These are phyloP conservation scores for Annona squamosa DNA, from an alignment of 164 flowering plant genomes.

Conservation along the genomic window DNA sequence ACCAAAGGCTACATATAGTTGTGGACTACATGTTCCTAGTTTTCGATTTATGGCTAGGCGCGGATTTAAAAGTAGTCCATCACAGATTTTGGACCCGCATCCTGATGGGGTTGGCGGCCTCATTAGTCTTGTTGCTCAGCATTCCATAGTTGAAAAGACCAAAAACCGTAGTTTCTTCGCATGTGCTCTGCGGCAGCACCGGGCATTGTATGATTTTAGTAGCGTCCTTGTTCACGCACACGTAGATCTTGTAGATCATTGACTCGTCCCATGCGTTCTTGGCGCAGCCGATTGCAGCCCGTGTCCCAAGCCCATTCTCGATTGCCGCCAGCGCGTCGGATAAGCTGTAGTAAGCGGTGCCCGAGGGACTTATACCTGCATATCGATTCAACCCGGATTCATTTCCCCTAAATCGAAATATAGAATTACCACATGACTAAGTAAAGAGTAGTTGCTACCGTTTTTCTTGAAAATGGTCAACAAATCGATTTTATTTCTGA, in stretches of 20 bases:
- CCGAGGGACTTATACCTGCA: slow-evolving; percentile 13
- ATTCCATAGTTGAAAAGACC: slow-evolving; percentile 11
- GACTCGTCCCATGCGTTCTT: slow-evolving; percentile 12
- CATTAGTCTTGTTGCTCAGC: slow-evolving; percentile 5
- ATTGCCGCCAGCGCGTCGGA: neutral
- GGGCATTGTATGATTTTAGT: slow-evolving; percentile 10
- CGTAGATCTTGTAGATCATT: slow-evolving; percentile 6
- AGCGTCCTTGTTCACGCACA: slow-evolving; percentile 14
- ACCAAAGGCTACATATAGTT: neutral
- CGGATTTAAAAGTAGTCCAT: too few species aligned
- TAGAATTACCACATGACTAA: neutral
- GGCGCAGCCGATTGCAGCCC: slow-evolving; percentile 7
- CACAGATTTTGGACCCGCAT: slow-evolving; percentile 1
- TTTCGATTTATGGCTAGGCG: too few species aligned
- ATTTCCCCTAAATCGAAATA: neutral
- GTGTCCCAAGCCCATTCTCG: slow-evolving; percentile 5
- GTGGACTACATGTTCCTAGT: neutral
- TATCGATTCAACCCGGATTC: neutral
- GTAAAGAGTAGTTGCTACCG: neutral
- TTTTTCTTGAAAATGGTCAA: slow-evolving; percentile 3
- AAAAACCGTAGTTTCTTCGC: slow-evolving; percentile 9
- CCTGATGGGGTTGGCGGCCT: slow-evolving; percentile 6
- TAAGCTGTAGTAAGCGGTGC: slow-evolving; percentile 8
- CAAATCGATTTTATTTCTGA: neutral
- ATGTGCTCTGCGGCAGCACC: slow-evolving; percentile 1